Evolutionary conservation across 73 alveolate species (phyloP).

Genomic region (Paramecium tetraurelia): DNA sequence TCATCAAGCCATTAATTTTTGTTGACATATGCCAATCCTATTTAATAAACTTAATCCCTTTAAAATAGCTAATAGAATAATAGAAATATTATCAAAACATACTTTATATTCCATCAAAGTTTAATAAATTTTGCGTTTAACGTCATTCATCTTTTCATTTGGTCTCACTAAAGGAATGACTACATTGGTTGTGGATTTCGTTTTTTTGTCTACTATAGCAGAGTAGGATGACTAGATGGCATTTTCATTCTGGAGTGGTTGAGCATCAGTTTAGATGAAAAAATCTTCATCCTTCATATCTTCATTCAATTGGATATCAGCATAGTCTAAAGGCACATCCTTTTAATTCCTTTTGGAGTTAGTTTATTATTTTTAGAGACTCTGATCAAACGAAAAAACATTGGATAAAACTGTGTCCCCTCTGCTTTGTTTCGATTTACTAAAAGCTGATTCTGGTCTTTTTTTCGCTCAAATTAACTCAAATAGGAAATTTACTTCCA

Average conservation of each 20-base stretch:
- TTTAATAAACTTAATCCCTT: constrained; percentile 28
- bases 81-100: not conserved
- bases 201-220: not conserved
- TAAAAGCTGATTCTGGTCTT: not conserved
- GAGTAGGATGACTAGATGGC: not conserved
- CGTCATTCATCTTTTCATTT: constrained; percentile 20
- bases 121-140: constrained; percentile 31
- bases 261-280: not conserved
- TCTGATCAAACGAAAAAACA: not conserved
- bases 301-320: not conserved
- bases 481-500: not conserved
- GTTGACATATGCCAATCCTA: constrained; percentile 12
- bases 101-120: constrained; percentile 45
- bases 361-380: not conserved
- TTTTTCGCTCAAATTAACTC: constrained; percentile 1
- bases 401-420: not conserved
- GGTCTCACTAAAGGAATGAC: not conserved
- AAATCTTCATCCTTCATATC: constrained; percentile 11
- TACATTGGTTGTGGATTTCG: not conserved
- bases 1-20: constrained; percentile 22
- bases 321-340: not conserved
- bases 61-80: constrained; percentile 18
- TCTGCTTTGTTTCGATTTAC: not conserved
- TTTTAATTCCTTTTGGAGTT: not conserved
- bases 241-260: not conserved